Evolutionary conservation across 805 yeast species (phyloP).

Genomic region (Schwanniomyces polymorphus): DNA sequence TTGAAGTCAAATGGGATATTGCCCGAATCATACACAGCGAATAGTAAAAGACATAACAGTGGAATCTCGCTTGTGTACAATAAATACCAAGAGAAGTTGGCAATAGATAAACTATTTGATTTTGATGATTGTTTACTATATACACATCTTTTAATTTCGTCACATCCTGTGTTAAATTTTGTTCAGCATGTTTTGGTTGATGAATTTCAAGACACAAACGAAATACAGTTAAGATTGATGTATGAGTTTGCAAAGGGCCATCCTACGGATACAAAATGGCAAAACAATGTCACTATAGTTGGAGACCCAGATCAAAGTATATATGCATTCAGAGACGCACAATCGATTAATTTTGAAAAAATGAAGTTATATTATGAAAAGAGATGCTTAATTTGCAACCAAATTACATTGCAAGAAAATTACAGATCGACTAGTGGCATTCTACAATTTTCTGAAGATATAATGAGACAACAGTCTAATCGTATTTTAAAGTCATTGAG

Average conservation of each 20-base stretch:
- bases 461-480: conserved; percentile 61
- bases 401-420: conserved; percentile 59
- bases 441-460: conserved; percentile 57
- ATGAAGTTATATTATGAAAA: conserved; percentile 47
- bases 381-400: conserved; percentile 15
- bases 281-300: conserved; percentile 74
- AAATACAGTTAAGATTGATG: conserved; percentile 71
- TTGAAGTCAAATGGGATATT: conserved; percentile 54
- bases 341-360: conserved; percentile 58
- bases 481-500: conserved; percentile 44
- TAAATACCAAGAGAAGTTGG: conserved; percentile 52
- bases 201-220: conserved; percentile 92
- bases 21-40: conserved; percentile 38
- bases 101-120: conserved; percentile 52
- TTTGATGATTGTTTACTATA: conserved; percentile 79
- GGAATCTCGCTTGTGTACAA: conserved; percentile 39
- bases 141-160: conserved; percentile 49
- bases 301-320: conserved; percentile 98
- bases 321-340: conserved; percentile 84
- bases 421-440: conserved; percentile 79
- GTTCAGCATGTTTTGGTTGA: conserved; percentile 80
- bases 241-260: conserved; percentile 41
- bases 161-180: conserved; percentile 46
- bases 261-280: conserved; percentile 26
- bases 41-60: conserved; percentile 9